Base-by-base conservation (phyloP, 768 basidiomycete species). In the Serendipita indica region DNA sequence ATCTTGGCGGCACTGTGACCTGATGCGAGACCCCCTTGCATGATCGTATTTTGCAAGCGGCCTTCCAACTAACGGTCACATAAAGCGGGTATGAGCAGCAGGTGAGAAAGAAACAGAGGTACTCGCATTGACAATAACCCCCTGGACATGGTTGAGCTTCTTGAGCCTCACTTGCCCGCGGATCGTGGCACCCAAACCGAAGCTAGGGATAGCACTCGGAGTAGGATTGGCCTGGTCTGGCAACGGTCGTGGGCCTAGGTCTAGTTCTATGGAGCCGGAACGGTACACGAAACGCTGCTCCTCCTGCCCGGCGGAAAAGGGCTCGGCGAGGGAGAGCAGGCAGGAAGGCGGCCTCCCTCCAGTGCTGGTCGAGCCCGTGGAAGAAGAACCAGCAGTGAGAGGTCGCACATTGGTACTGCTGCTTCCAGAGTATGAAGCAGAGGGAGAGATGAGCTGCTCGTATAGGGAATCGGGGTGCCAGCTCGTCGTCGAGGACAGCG, bases 111-210 rank as follows among this genome's bases (percentile, higher is more conserved):
- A n/a, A 6, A 25, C 1, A n/a, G 27, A 25, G 41, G 20, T 20
- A 54, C 49, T 10, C 30, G 30, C 49, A 4, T 18, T 22, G 30
- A 54, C 30, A 28, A 54, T n/a, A 28, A 54, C n/a, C 7, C 20
- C 12, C 30, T 54, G 49, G 12, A 54, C 49, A n/a, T 54, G 49
- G n/a, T 18, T 22, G 16, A 27, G 20, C 22, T 54, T 54, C 22
- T 54, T 54, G 49, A 54, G 49, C 30, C 49, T 54, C 16, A 54
- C 22, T 25, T 27, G 20, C n/a, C 49, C 49, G 30, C 49, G 49
- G n/a, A 54, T 54, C 20, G 10, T 4, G 7, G 20, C 49, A 28
- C 30, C 30, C 30, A 25, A 10, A 7, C 49, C 49, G 30, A 22
- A 54, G 22, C 20, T 54, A 16, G 49, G 16, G 30, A 54, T 22